Percentiles rank a stretch among this genome's conserved stretches.
These are phyloP conservation scores for Rhodotorula sp. DNA, from an alignment of 1,284 basidiomycete genomes.

Conservation along the genomic window DNA sequence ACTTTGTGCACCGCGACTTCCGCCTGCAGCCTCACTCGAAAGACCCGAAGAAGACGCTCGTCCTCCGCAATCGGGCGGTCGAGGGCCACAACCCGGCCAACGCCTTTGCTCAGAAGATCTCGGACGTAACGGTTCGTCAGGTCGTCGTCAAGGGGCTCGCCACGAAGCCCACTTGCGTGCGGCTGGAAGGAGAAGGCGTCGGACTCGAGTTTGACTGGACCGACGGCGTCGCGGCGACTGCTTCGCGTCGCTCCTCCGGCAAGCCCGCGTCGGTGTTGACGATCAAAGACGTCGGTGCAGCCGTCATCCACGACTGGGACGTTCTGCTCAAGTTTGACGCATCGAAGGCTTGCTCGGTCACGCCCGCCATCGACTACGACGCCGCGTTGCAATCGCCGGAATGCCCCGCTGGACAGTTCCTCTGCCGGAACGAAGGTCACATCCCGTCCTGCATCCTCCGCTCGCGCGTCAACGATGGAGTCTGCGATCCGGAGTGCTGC, in stretches of 20 bases:
- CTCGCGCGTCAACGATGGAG: conserved; percentile 87
- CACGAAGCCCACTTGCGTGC: conserved; percentile 56
- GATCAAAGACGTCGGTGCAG: conserved; percentile 36
- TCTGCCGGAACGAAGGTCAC: conserved; percentile 86
- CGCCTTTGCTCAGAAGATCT: conserved; percentile 65
- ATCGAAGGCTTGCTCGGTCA: conserved; percentile 16
- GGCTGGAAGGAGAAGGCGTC: conserved; percentile 17
- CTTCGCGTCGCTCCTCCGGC: conserved; percentile 32
- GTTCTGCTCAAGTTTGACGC: conserved; percentile 38
- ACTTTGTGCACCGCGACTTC: conserved; percentile 80
- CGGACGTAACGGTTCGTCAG: conserved; percentile 72
- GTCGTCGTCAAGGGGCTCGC: conserved; percentile 73
- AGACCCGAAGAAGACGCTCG: conserved; percentile 50
- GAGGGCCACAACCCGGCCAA: conserved; percentile 58
- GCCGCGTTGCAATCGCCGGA: conserved; percentile 36
- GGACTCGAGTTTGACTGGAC: conserved; percentile 45
- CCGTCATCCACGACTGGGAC: conserved; percentile 41
- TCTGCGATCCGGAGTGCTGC: conserved; percentile 93
- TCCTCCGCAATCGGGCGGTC: conserved; percentile 58
- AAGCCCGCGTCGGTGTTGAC: conserved; percentile 36
- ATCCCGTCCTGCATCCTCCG: conserved; percentile 74
- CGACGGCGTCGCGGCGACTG: conserved; percentile 40
- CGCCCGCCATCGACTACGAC: conserved; percentile 30
- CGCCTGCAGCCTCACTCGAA: conserved; percentile 53
- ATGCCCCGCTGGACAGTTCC: conserved; percentile 58